These are phyloP conservation scores for Onygena corvina DNA, from an alignment of 2,329 filamentous ascomycete genomes.

Conservation along the genomic window DNA sequence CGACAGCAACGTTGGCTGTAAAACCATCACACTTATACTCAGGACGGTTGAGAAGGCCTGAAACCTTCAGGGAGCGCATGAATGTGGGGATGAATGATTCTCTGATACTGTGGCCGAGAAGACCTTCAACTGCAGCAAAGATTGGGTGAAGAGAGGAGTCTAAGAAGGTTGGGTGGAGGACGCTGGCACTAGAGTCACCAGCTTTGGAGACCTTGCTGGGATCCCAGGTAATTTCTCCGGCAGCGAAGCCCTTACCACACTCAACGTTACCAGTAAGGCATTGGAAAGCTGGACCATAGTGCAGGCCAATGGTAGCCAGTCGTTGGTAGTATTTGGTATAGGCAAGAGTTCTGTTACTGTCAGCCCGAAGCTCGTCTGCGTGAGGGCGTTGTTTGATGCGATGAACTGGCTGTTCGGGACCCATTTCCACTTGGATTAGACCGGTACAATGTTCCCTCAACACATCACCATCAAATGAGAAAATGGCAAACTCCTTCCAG, in stretches of 20 bases:
- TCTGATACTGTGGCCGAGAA: slow-evolving; percentile 15
- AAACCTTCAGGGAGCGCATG: slow-evolving; percentile 16
- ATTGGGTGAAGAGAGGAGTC: slow-evolving; percentile 18
- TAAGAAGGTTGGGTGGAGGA: slow-evolving; percentile 18
- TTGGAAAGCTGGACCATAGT: slow-evolving; percentile 18
- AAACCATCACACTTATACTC: slow-evolving; percentile 12
- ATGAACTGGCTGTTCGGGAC: slow-evolving; percentile 12
- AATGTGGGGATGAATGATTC: slow-evolving; percentile 19
- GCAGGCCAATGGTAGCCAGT: slow-evolving; percentile 15
- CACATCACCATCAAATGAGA: slow-evolving; percentile 15
- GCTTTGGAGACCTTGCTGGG: slow-evolving; percentile 9
- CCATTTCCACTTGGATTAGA: slow-evolving; percentile 16
- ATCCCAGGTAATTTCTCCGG: slow-evolving; percentile 16
- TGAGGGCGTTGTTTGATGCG: slow-evolving; percentile 7
- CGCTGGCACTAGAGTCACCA: slow-evolving; percentile 11
- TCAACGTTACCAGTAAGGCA: slow-evolving; percentile 17
- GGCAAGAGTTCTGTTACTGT: slow-evolving; percentile 13
- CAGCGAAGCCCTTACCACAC: slow-evolving; percentile 17
- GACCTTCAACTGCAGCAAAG: slow-evolving; percentile 17
- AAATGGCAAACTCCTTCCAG: slow-evolving; percentile 20
- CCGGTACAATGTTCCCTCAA: slow-evolving; percentile 18
- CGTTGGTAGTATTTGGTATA: slow-evolving; percentile 15
- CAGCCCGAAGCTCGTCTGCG: slow-evolving; percentile 13
- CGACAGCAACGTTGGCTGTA: slow-evolving; percentile 13
- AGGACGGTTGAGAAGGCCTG: slow-evolving; percentile 13